phyloP scores from a whole-genome alignment of 2,329 filamentous ascomycete genomes.

The Podosphaera leucotricha region DNA sequence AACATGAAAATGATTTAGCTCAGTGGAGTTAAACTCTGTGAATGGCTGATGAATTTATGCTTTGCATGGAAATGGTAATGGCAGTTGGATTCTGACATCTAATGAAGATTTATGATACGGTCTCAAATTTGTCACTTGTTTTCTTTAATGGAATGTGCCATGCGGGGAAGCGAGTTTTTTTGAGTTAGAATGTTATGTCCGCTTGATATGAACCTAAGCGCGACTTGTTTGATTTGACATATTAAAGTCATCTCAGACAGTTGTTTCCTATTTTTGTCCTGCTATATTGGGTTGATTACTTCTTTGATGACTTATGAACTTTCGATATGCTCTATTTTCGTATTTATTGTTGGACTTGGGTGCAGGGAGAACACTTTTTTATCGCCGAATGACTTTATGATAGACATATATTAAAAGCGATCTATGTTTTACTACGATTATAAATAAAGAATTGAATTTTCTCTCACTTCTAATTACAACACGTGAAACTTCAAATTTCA shows the following conservation, averaged over 20 bases:
- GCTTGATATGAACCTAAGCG: conserved; percentile 15
- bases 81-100: background rate
- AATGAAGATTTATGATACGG: conserved; percentile 1
- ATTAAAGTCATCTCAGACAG: background rate
- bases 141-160: background rate
- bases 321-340: background rate
- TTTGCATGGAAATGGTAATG: conserved; percentile 16
- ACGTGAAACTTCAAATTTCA: too few relatives aligned
- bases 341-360: background rate
- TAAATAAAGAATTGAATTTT: too few relatives aligned
- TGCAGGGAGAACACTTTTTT: background rate
- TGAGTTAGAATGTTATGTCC: conserved; percentile 3
- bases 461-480: too few relatives aligned
- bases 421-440: background rate
- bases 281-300: background rate
- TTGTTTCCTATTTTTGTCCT: background rate
- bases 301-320: background rate
- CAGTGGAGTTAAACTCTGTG: conserved; percentile 16
- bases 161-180: background rate
- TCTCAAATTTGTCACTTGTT: background rate
- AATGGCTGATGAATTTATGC: conserved; percentile 23
- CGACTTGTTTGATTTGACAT: background rate
- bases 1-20: conserved; percentile 9
- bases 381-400: background rate
- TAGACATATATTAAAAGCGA: background rate